phyloP scores from a whole-genome alignment of 768 basidiomycete species.

The Lactifluus pinguis region DNA sequence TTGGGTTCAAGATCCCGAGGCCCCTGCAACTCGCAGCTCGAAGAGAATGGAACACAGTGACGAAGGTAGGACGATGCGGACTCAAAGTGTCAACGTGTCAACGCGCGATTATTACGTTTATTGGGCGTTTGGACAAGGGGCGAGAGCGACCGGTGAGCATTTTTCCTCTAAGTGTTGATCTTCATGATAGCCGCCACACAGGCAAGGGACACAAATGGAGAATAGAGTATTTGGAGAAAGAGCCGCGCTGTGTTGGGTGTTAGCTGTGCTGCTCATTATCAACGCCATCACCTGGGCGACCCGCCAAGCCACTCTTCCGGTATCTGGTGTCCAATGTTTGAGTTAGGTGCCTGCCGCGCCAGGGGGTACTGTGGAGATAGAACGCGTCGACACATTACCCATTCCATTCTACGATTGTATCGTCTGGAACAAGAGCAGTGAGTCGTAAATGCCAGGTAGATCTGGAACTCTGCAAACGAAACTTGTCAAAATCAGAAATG shows the following conservation, averaged over 20 bases:
- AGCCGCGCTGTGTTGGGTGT: too few relatives aligned
- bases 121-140: background rate
- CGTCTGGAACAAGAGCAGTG: background rate
- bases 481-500: background rate
- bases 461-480: background rate
- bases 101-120: background rate
- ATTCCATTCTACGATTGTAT: background rate
- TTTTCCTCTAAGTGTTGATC: background rate
- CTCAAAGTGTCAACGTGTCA: background rate
- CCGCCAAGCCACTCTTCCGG: background rate
- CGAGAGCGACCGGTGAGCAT: background rate
- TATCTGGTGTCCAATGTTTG: background rate
- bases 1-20: background rate
- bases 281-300: background rate
- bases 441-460: background rate
- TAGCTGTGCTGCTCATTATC: background rate
- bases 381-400: background rate
- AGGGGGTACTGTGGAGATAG: background rate
- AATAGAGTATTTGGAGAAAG: background rate
- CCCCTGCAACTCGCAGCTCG: background rate
- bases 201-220: background rate
- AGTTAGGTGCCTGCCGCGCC: background rate
- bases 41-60: too few relatives aligned
- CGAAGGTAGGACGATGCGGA: too few relatives aligned
- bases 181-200: background rate